Conservation (phyloP, 2,329 filamentous ascomycete genomes). For the Fusarium nurragi region DNA sequence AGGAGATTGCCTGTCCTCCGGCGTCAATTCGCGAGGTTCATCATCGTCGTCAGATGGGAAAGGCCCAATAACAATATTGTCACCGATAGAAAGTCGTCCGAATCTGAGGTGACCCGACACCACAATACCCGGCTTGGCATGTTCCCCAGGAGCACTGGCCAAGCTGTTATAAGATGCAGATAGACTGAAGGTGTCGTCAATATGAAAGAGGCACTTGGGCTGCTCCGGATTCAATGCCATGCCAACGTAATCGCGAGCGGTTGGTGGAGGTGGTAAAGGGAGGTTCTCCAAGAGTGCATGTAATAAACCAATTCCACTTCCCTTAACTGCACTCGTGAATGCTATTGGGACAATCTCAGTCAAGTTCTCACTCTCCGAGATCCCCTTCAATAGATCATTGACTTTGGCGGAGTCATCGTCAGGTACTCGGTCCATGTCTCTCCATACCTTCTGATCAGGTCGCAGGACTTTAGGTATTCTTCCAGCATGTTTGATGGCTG, state of each 20-base stretch:
- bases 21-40: constrained; percentile 50
- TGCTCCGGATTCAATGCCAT: constrained; percentile 66
- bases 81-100: constrained; percentile 79
- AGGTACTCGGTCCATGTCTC: constrained; percentile 67
- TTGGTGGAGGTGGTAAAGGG: constrained; percentile 70
- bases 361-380: constrained; percentile 56
- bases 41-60: constrained; percentile 70
- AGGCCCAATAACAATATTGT: constrained; percentile 81
- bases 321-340: constrained; percentile 86
- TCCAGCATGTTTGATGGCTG: constrained; percentile 78
- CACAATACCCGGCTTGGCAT: constrained; percentile 70
- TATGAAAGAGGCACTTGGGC: constrained; percentile 78
- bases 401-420: constrained; percentile 66
- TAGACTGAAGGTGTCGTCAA: constrained; percentile 89
- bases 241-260: constrained; percentile 64
- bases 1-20: constrained; percentile 59
- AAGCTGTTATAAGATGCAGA: constrained; percentile 64
- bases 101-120: constrained; percentile 86
- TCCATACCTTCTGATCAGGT: constrained; percentile 58
- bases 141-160: constrained; percentile 20
- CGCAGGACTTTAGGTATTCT: constrained; percentile 79
- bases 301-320: constrained; percentile 80
- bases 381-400: constrained; percentile 61
- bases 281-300: constrained; percentile 83
- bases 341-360: constrained; percentile 79